A percentile compares a stretch with the other conserved stretches of the same genome.
phyloP scores from a whole-genome alignment of 140 eudicot species.

The Bidens hawaiensis region DNA sequence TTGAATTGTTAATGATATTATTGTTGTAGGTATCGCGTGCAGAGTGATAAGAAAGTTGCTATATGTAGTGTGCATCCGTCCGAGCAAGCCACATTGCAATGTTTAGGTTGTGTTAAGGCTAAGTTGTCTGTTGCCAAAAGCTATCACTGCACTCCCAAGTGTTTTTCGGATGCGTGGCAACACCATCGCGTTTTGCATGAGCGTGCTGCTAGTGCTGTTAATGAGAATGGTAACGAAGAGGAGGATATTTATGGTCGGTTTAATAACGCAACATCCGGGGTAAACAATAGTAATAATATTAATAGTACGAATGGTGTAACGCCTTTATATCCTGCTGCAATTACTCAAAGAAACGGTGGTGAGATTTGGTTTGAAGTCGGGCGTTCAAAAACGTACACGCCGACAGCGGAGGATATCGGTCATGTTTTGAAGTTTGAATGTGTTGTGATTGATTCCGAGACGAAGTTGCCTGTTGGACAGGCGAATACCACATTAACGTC shows the following conservation, averaged over 20 bases:
- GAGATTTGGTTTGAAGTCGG: constrained; percentile 97
- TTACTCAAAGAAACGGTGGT: constrained; percentile 74
- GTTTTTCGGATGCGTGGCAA: constrained; percentile 95
- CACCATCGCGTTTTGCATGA: constrained; percentile 93
- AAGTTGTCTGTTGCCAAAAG: constrained; percentile 82
- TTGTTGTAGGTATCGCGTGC: constrained; percentile 48
- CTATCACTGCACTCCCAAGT: constrained; percentile 88
- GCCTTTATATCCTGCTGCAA: constrained; percentile 61
- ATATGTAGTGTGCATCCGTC: constrained; percentile 93
- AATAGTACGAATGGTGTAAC: constrained; percentile 34
- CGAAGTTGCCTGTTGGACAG: constrained; percentile 60
- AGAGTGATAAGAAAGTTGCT: constrained; percentile 80
- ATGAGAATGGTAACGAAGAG: constrained; percentile 81
- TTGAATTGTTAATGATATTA: no score
- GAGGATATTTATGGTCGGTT: constrained; percentile 83
- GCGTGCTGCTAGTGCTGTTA: constrained; percentile 91
- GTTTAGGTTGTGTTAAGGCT: constrained; percentile 85
- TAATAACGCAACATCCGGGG: constrained; percentile 60
- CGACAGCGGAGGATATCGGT: constrained; percentile 86
- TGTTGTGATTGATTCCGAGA: constrained; percentile 70
- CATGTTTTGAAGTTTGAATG: constrained; percentile 87
- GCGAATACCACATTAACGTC: constrained; percentile 52
- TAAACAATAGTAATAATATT: constrained; percentile 13
- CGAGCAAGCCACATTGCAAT: constrained; percentile 92
- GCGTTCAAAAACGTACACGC: constrained; percentile 73